phyloP scores from a whole-genome alignment of 345 rosid species.

The Sonneratia caseolaris region DNA sequence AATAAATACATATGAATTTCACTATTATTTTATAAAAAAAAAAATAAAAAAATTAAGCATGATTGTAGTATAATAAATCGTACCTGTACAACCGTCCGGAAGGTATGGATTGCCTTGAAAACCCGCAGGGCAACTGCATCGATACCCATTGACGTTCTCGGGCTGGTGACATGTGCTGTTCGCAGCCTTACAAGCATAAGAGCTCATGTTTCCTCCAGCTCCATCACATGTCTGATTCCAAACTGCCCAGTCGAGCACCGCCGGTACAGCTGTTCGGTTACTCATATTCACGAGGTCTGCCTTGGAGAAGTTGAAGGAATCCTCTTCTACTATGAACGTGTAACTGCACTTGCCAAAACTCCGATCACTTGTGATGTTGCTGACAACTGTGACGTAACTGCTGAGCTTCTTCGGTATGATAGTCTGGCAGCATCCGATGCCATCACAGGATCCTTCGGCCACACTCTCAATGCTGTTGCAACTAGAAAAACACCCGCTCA shows the following conservation, averaged over 20 bases:
- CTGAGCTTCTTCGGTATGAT: slow-evolving; percentile 17
- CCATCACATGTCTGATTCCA: neutral
- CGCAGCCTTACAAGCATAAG: slow-evolving; percentile 5
- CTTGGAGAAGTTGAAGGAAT: slow-evolving; percentile 5
- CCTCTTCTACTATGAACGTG: slow-evolving; percentile 19
- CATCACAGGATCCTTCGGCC: slow-evolving; percentile 19
- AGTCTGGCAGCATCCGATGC: slow-evolving; percentile 37
- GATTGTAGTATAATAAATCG: too few relatives aligned
- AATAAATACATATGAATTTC: too few relatives aligned
- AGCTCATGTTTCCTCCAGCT: neutral
- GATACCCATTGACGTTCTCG: neutral
- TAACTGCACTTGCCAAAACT: slow-evolving; percentile 16
- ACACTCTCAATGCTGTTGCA: slow-evolving; percentile 11
- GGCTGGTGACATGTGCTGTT: slow-evolving; percentile 5
- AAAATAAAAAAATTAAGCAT: too few relatives aligned
- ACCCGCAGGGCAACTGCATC: neutral
- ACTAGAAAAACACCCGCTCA: slow-evolving; percentile 13
- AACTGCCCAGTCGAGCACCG: neutral
- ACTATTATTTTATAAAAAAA: too few relatives aligned
- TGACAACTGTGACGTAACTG: neutral
- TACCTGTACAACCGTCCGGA: neutral
- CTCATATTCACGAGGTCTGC: neutral
- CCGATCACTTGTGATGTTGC: neutral
- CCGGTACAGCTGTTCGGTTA: neutral
- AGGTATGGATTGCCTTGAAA: slow-evolving; percentile 7